Evolutionary conservation across 345 rosid genomes (phyloP), one percentile per base, ranked within the genome.

Genomic region (Sisymbrium irio): DNA sequence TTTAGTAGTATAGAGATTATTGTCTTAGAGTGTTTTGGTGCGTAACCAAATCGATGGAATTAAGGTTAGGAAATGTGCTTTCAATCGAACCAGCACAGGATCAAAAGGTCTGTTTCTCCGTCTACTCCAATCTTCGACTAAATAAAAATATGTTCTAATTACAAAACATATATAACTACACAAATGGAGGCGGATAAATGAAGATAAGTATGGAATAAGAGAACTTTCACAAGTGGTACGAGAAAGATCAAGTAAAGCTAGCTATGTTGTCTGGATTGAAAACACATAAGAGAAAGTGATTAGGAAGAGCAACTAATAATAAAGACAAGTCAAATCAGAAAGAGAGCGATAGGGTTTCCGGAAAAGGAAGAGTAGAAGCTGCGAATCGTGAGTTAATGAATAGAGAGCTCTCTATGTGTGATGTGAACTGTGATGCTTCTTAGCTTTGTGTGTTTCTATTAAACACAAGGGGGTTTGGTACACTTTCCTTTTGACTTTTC

Each of bases 361-460:
- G 7, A 74, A 67, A 67, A 67, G 73, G 73, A 67, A 59, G 78
- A 74, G 73, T 47, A 67, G 78, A 58, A 58, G 45, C 67, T 74
- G 78, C 61, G 62, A 66, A 59, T 49, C 45, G 75, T 27, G 61
- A 61, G 61, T 61, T 61, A 71, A 49, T 39, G 65, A 58, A 67
- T 49, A 39, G 64, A 67, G 64, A 51, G 68, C 19, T 39, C 53
- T 50, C 54, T 50, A 60, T 25, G 19, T 60, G 47, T 75, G 74
- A 67, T 75, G 79, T 75, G 79, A 75, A 41, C 55, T 67, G 49
- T 67, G 79, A 75, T 75, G 41, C 68, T 75, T 75, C 69, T 32
- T 41, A 60, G 69, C 79, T 68, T 60, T 75, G 73, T 67, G 69
- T 68, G 68, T 75, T 32, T 51, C 62, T 51, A 13, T 67, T 39